Percentiles rank a stretch among this genome's conserved stretches.
phyloP scores from a whole-genome alignment of 768 basidiomycete genomes.

The Lactarius trivialis region DNA sequence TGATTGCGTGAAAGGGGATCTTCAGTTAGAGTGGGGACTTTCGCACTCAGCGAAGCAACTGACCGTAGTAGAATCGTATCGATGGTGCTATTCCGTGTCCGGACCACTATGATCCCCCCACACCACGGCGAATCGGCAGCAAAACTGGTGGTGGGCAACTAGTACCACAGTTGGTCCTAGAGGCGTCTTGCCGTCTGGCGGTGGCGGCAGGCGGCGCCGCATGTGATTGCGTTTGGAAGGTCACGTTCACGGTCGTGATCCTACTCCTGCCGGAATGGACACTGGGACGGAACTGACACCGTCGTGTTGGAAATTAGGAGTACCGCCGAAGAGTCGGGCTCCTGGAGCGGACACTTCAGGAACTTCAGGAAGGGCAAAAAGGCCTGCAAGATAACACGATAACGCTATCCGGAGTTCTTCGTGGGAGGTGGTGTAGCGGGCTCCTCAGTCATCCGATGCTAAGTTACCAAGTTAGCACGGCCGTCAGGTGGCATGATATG shows the following conservation, averaged over 20 bases:
- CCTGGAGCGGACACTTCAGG: neutral
- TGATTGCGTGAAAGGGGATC: neutral
- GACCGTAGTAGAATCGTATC: neutral
- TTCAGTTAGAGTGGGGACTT: constrained; percentile 1
- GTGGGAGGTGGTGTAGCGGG: neutral
- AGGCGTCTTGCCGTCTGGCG: neutral
- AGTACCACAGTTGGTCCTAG: neutral
- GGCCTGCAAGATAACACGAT: neutral
- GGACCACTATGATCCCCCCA: too few species aligned
- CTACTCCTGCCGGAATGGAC: neutral
- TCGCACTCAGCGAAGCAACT: constrained; percentile 17
- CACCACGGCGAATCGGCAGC: neutral
- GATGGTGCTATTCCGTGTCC: neutral
- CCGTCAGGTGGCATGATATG: neutral
- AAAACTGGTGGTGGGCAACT: neutral
- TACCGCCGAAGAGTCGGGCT: neutral
- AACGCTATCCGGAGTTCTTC: neutral
- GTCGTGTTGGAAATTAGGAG: neutral
- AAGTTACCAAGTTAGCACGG: neutral
- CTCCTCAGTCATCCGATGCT: neutral
- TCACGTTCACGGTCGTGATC: neutral
- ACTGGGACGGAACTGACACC: too few species aligned
- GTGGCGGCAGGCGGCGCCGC: neutral
- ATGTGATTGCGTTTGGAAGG: too few species aligned
- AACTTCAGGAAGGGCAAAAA: neutral